A percentile compares a stretch with the other conserved stretches of the same genome.
phyloP scores from a whole-genome alignment of 179 eudicot genomes.

The Beta lomatogona region DNA sequence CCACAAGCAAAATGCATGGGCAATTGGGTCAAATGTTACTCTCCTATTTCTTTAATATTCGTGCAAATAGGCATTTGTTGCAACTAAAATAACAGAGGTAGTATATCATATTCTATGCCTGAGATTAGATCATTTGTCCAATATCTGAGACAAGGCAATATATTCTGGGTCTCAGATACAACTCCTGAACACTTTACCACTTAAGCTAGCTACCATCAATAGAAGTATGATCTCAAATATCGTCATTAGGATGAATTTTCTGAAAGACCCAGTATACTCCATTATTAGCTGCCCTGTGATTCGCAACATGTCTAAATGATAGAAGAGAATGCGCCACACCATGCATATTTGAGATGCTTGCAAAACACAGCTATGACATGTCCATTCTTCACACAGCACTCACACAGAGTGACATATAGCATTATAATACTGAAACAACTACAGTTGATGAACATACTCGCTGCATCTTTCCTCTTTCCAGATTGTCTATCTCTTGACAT shows the following conservation, averaged over 20 bases:
- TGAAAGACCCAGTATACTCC: neutral
- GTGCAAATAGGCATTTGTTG: no score
- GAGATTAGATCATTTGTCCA: neutral
- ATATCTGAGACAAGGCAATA: neutral
- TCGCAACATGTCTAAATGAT: neutral
- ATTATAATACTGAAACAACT: constrained; percentile 6
- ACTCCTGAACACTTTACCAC: neutral
- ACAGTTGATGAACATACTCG: constrained; percentile 54
- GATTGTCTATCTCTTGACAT: constrained; percentile 58
- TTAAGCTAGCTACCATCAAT: neutral
- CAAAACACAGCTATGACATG: neutral
- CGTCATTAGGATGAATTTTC: neutral
- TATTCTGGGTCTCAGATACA: neutral
- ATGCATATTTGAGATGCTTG: neutral
- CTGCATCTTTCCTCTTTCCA: constrained; percentile 67
- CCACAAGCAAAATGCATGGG: no score
- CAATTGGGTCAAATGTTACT: no score
- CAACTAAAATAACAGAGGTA: no score
- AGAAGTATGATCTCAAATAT: neutral
- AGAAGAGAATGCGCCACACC: neutral
- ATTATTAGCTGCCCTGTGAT: neutral
- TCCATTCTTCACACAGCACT: neutral
- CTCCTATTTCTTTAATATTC: no score
- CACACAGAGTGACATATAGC: neutral
- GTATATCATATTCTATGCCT: neutral